phyloP scores from a whole-genome alignment of 2,329 filamentous ascomycete species.

The Hysterium pulicare region DNA sequence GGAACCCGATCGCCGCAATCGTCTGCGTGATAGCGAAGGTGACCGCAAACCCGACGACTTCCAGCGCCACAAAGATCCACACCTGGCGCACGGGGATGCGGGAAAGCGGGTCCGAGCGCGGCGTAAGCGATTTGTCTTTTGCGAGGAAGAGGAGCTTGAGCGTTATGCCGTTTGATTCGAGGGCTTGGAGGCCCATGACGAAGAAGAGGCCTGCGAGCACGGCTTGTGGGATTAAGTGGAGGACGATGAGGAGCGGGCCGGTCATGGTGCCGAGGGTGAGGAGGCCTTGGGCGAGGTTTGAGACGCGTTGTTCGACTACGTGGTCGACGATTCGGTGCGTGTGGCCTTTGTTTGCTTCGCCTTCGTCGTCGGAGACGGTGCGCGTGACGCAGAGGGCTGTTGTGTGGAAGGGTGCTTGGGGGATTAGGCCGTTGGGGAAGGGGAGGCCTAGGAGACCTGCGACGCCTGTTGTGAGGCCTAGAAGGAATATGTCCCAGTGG shows the following conservation, averaged over 20 bases:
- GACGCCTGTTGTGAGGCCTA: slow-evolving; percentile 55
- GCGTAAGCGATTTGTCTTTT: slow-evolving; percentile 46
- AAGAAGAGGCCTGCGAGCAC: slow-evolving; percentile 58
- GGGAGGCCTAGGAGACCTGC: slow-evolving; percentile 56
- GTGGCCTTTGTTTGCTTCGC: slow-evolving; percentile 45
- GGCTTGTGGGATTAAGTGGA: slow-evolving; percentile 54
- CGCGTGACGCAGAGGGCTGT: slow-evolving; percentile 47
- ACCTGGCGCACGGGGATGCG: slow-evolving; percentile 46
- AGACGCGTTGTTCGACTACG: slow-evolving; percentile 56
- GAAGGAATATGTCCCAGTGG: slow-evolving; percentile 59
- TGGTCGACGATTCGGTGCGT: slow-evolving; percentile 41
- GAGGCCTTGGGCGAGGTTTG: slow-evolving; percentile 55
- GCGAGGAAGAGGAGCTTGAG: slow-evolving; percentile 50
- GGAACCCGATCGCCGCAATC: slow-evolving; percentile 58
- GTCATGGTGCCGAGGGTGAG: slow-evolving; percentile 56
- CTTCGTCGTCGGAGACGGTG: slow-evolving; percentile 38
- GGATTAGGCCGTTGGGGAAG: slow-evolving; percentile 58
- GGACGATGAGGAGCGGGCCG: slow-evolving; percentile 51
- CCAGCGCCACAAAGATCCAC: slow-evolving; percentile 49
- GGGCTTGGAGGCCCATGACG: slow-evolving; percentile 52
- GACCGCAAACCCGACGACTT: slow-evolving; percentile 50
- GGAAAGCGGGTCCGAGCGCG: slow-evolving; percentile 47
- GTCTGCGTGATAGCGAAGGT: slow-evolving; percentile 60
- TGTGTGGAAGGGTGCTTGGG: slow-evolving; percentile 59
- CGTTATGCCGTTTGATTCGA: slow-evolving; percentile 54